Evolutionary conservation across 164 flowering plant genomes (phyloP), one percentile per base, ranked within the genome.

Genomic region (Houttuynia cordata): DNA sequence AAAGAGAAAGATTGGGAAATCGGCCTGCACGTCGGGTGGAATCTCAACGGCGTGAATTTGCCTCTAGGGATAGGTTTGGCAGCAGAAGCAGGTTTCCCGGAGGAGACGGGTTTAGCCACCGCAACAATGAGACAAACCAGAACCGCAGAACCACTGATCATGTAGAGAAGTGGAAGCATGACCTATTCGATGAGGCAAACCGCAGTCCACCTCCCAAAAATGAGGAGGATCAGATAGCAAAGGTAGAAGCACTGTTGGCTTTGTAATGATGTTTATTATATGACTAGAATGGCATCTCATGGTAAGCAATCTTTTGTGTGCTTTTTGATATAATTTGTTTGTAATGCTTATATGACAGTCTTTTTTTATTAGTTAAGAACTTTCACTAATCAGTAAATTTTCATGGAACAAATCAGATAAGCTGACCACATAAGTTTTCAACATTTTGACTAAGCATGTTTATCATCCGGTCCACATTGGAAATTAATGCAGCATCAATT

Each of bases 101-200:
- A 61, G 74, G 90, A 65, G 88, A 88, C 18, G 68, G 78, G 53
- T 65, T 66, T 61, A 67, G 13, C 62, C 80, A 73, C 30, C 73
- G 91, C 63, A 78, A 74, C 63, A 77, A 76, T 40, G 75, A 72
- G 52, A 66, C 67, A 57, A 67, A 64, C 41, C 73, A 66, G 56
- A 53, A 69, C 71, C 77, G 55, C 0, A 37, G 80, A 13, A 64
- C 64, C 65, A 76, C 76, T 19, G 57, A 50, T 20, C 80, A 69
- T 17, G 81, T 61, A 12, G 94, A 91, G 63, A 94, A 91, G 68
- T 94, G 99, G 99, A 85, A 81, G 77, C 99, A 91, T 75, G 99
- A 94, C 69, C 60, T 88, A 59, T 94, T 65, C 67, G 83, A 84
- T 40, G 93, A 87, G 69, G 80, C 96, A 13, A 82, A 80, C 53